These are phyloP conservation scores for Dactylonectria macrodidyma DNA, from an alignment of 2,329 filamentous ascomycete genomes.

Conservation along the genomic window DNA sequence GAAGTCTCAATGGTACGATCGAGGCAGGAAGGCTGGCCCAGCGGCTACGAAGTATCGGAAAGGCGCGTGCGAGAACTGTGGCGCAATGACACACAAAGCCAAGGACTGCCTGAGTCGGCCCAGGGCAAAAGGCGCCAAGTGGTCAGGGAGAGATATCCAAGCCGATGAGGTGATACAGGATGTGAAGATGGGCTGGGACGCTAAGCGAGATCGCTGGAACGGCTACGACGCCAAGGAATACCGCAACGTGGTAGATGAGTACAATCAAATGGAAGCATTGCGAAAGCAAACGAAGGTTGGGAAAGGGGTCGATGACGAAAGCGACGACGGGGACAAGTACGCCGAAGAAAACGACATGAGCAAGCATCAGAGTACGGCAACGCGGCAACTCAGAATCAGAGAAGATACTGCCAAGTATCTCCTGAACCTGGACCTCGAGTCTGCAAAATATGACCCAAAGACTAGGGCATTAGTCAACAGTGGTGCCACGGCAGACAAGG, in stretches of 20 bases:
- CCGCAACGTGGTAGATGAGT: slow-evolving; percentile 88
- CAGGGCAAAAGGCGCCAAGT: slow-evolving; percentile 90
- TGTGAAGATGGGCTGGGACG: slow-evolving; percentile 93
- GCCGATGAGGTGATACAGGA: slow-evolving; percentile 91
- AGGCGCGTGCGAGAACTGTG: slow-evolving; percentile 98
- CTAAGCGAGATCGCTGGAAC: slow-evolving; percentile 97
- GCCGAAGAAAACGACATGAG: slow-evolving; percentile 98
- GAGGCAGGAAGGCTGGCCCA: slow-evolving; percentile 86
- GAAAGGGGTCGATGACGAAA: slow-evolving; percentile 66
- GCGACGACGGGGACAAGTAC: slow-evolving; percentile 80
- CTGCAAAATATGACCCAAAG: slow-evolving; percentile 97
- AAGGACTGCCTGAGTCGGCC: slow-evolving; percentile 94
- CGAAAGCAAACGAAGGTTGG: slow-evolving; percentile 66
- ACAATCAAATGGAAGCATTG: slow-evolving; percentile 86
- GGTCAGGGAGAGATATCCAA: slow-evolving; percentile 93
- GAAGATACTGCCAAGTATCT: slow-evolving; percentile 99
- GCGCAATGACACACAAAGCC: slow-evolving; percentile 94
- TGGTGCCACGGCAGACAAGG: slow-evolving; percentile 84
- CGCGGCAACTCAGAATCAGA: slow-evolving; percentile 89
- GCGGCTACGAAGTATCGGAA: slow-evolving; percentile 98
- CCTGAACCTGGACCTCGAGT: slow-evolving; percentile 94
- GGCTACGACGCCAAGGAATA: slow-evolving; percentile 96
- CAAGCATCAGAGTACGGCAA: slow-evolving; percentile 90
- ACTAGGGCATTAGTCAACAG: slow-evolving; percentile 91
- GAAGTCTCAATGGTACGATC: slow-evolving; percentile 91